Base-by-base conservation (phyloP, 345 rosid genomes). In the Excoecaria agallocha region DNA sequence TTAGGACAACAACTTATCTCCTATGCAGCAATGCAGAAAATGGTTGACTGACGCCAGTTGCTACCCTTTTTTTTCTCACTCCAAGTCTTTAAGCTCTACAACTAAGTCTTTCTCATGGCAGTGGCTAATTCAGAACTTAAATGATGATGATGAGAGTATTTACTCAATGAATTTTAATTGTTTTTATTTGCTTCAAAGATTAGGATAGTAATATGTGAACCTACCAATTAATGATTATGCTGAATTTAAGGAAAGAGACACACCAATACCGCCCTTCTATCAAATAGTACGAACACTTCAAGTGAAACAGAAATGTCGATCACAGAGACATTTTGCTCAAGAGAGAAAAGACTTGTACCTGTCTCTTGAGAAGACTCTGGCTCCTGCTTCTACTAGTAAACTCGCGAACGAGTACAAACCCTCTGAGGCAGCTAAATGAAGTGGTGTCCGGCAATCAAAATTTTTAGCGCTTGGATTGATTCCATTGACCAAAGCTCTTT, bases 371-470 rank as follows among this genome's bases (percentile, higher is more conserved):
- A 91, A 72, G 78, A 91, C 86, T 69, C 86, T 85, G n/a, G 90
- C 96, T 78, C 94, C 90, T 55, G 93, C 86, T 71, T 87, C 84
- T 12, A 93, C 63, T 45, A 93, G 91, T 41, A 82, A 79, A 52
- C 67, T 81, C 49, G 89, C 91, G 46, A 82, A 68, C 11, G 81
- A 66, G 75, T 82, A 78, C 15, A 77, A 74, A 12, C 94, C 94
- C 80, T 88, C 93, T 4, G 98, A 86, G 39, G 93, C 90, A 82
- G 98, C 98, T 1, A 93, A 64, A 59, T 93, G 96, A 69, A 93
- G 90, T 35, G 96, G 85, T 17, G 98, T 90, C 73, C 97, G 83
- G 61, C 72, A 73, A 80, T 93, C 98, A 77, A 87, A 91, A 70
- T 85, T 90, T 81, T 81, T 88, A 2, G 91, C 86, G 56, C 85